phyloP scores from a whole-genome alignment of 192 early-diverging fungal species.

The Rhizophagus clarus region DNA sequence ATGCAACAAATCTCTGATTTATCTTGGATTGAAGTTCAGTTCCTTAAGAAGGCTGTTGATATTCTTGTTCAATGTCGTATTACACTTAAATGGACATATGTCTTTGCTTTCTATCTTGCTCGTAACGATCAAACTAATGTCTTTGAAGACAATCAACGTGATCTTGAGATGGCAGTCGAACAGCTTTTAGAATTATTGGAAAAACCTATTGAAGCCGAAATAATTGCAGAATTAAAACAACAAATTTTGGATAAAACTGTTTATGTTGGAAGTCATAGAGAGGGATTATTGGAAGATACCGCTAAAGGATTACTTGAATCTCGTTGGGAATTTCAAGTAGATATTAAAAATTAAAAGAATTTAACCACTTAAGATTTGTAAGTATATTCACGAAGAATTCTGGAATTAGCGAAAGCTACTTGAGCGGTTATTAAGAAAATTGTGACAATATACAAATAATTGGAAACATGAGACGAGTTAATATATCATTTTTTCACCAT shows the following conservation, averaged over 20 bases:
- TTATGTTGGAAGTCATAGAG: conserved; percentile 85
- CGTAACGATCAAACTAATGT: conserved; percentile 85
- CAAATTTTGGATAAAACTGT: conserved; percentile 91
- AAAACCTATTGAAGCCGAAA: conserved; percentile 73
- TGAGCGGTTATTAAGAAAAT: not conserved
- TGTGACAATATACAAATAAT: not conserved
- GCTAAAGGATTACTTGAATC: conserved; percentile 82
- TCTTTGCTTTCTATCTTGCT: conserved; percentile 91
- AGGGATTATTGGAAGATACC: conserved; percentile 90
- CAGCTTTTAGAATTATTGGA: conserved; percentile 90
- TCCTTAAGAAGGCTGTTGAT: conserved; percentile 89
- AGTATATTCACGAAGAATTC: not conserved
- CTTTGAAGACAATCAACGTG: conserved; percentile 98
- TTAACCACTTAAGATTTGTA: not conserved
- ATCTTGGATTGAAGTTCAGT: conserved; percentile 99
- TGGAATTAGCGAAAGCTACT: not conserved
- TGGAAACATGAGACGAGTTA: not conserved
- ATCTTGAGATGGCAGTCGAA: conserved; percentile 98
- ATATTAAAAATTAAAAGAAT: conserved; percentile 40
- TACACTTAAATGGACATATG: conserved; percentile 98
- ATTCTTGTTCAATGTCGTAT: conserved; percentile 85
- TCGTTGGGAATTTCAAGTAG: conserved; percentile 75
- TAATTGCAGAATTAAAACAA: conserved; percentile 80
- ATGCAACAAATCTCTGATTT: conserved; percentile 88
- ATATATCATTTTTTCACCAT: not conserved